These are phyloP conservation scores for Lactarius pseudohatsudake DNA, from an alignment of 768 basidiomycete species.

Conservation along the genomic window DNA sequence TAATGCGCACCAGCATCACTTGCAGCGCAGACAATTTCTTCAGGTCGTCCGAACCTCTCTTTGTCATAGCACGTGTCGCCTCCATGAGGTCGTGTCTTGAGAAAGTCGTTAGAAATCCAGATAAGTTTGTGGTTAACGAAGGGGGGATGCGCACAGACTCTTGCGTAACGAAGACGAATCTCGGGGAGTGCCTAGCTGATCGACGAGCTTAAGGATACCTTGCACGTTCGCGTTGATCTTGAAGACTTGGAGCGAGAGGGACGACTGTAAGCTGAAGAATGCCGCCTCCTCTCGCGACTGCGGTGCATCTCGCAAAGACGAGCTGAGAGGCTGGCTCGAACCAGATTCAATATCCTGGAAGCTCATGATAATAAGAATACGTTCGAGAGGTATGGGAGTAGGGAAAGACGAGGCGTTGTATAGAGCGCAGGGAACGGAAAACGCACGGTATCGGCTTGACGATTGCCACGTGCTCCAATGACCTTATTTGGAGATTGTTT, in stretches of 20 bases:
- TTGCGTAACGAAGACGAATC: constrained; percentile 81
- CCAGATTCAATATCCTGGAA: constrained; percentile 54
- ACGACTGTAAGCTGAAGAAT: constrained; percentile 74
- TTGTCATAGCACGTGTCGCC: constrained; percentile 91
- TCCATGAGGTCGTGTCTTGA: constrained; percentile 90
- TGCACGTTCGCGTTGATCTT: constrained; percentile 98
- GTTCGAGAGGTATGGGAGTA: neutral
- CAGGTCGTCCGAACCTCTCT: constrained; percentile 88
- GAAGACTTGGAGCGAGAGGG: constrained; percentile 91
- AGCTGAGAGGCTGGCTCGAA: constrained; percentile 35
- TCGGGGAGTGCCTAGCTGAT: constrained; percentile 83
- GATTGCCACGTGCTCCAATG: constrained; percentile 5
- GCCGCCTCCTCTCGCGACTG: constrained; percentile 63
- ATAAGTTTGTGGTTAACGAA: neutral
- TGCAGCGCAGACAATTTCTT: constrained; percentile 83
- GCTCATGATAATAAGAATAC: constrained; percentile 39
- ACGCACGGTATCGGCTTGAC: neutral
- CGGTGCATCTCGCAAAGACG: constrained; percentile 34
- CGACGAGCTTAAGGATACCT: constrained; percentile 93
- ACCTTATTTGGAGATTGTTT: constrained; percentile 2
- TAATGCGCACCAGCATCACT: constrained; percentile 49
- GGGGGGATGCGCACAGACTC: constrained; percentile 64
- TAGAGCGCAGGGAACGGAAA: constrained; percentile 1
- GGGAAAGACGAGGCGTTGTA: neutral
- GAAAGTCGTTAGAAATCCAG: neutral